A percentile compares a stretch with the other conserved stretches of the same genome.
These are phyloP conservation scores for Epichloe scottii DNA, from an alignment of 2,329 filamentous ascomycete species.

Conservation along the genomic window DNA sequence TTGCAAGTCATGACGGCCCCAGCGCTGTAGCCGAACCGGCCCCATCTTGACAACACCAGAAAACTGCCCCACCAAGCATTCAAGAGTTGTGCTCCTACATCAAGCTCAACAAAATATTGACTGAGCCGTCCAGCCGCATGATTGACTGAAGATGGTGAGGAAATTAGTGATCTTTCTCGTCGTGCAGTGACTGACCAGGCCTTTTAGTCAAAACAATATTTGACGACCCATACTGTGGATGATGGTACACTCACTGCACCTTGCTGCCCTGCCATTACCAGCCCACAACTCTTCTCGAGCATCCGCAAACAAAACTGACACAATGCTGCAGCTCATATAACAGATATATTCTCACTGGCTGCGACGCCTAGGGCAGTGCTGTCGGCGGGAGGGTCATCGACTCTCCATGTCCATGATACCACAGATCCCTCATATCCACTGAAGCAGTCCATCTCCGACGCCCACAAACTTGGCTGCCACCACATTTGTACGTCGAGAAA, in stretches of 20 bases:
- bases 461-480: conserved; percentile 83
- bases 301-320: background rate
- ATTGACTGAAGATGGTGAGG: conserved; percentile 15
- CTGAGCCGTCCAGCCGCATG: background rate
- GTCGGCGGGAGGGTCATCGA: conserved; percentile 74
- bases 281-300: background rate
- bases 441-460: conserved; percentile 64
- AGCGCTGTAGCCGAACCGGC: background rate
- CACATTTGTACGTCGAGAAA: conserved; percentile 63
- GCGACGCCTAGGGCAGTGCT: conserved; percentile 62
- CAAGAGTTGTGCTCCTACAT: conserved; percentile 4
- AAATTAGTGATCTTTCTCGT: background rate
- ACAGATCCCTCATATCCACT: conserved; percentile 60
- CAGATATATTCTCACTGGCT: conserved; percentile 75
- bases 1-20: background rate
- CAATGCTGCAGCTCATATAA: conserved; percentile 53
- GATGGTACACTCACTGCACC: conserved; percentile 44
- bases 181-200: background rate
- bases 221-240: conserved; percentile 83
- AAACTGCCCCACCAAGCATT: conserved; percentile 6
- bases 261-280: conserved; percentile 14
- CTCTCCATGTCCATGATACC: conserved; percentile 69
- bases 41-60: background rate
- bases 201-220: conserved; percentile 87
- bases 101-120: background rate